These are phyloP conservation scores for Pichia nanzhaoensis DNA, from an alignment of 805 yeast species.

Conservation along the genomic window DNA sequence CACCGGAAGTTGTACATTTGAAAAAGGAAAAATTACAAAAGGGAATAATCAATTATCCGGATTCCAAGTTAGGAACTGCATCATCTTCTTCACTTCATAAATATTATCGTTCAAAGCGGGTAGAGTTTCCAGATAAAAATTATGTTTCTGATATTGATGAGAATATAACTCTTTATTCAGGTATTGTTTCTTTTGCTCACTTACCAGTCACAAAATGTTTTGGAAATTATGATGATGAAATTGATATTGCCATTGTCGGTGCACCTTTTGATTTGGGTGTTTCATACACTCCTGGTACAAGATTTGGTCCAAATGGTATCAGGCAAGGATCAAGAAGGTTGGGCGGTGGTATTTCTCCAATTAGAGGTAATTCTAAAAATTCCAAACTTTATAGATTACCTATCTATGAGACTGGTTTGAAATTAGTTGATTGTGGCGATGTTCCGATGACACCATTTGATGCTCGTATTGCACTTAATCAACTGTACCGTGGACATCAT, in stretches of 20 bases:
- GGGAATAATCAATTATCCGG: slow-evolving; percentile 9
- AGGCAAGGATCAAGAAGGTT: slow-evolving; percentile 38
- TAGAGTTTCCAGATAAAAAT: slow-evolving; percentile 31
- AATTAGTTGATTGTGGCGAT: slow-evolving; percentile 53
- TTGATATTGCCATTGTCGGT: slow-evolving; percentile 51
- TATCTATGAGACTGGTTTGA: slow-evolving; percentile 37
- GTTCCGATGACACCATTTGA: slow-evolving; percentile 58
- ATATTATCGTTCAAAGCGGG: slow-evolving; percentile 18
- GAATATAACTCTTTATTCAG: slow-evolving; percentile 34
- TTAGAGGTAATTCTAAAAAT: slow-evolving; percentile 30
- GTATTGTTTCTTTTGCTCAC: slow-evolving; percentile 50
- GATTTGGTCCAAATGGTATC: slow-evolving; percentile 53
- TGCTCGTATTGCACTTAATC: slow-evolving; percentile 49
- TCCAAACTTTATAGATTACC: slow-evolving; percentile 32
- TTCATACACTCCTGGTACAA: slow-evolving; percentile 49
- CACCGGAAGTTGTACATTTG: slow-evolving; percentile 7
- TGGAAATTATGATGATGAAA: slow-evolving; percentile 32
- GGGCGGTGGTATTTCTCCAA: slow-evolving; percentile 36
- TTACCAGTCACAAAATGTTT: slow-evolving; percentile 44
- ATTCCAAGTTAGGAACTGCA: neutral
- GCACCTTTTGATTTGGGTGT: slow-evolving; percentile 57
- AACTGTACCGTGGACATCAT: slow-evolving; percentile 46
- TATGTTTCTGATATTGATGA: slow-evolving; percentile 29
- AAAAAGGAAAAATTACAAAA: slow-evolving; percentile 8
- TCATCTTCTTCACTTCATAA: neutral